These are phyloP conservation scores for Handroanthus guayacan DNA, from an alignment of 257 asterid genomes.

Conservation along the genomic window DNA sequence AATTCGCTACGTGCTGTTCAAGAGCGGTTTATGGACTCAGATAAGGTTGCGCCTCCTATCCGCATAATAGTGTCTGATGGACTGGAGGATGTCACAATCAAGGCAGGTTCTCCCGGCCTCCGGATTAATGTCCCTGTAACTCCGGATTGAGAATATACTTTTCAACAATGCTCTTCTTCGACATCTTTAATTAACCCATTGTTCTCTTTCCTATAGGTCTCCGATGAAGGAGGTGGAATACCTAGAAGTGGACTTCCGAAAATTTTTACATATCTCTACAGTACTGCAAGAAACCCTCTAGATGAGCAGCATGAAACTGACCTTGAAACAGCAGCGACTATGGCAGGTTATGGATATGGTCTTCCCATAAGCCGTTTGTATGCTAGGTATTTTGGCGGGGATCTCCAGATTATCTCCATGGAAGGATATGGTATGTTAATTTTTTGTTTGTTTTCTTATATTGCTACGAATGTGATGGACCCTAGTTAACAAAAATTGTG, in stretches of 20 bases:
- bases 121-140: neutral
- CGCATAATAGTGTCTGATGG: slow-evolving; percentile 97
- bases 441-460: neutral
- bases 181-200: slow-evolving; percentile 19
- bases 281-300: slow-evolving; percentile 83
- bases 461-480: neutral
- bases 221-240: slow-evolving; percentile 99
- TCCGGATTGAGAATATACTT: neutral
- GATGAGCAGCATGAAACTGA: slow-evolving; percentile 70
- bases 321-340: slow-evolving; percentile 67
- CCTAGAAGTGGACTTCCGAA: slow-evolving; percentile 91
- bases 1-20: slow-evolving; percentile 97
- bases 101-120: slow-evolving; percentile 52
- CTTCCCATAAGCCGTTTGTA: slow-evolving; percentile 94
- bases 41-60: slow-evolving; percentile 83
- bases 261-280: slow-evolving; percentile 87
- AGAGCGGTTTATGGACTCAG: slow-evolving; percentile 81
- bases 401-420: slow-evolving; percentile 92
- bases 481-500: neutral
- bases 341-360: slow-evolving; percentile 98
- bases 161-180: slow-evolving; percentile 3
- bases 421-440: slow-evolving; percentile 86
- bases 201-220: slow-evolving; percentile 54
- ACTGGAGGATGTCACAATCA: slow-evolving; percentile 91
- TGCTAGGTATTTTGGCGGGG: slow-evolving; percentile 96